Conservation (phyloP, 352 stramenopile genomes). For the Phytophthora crassamura region DNA sequence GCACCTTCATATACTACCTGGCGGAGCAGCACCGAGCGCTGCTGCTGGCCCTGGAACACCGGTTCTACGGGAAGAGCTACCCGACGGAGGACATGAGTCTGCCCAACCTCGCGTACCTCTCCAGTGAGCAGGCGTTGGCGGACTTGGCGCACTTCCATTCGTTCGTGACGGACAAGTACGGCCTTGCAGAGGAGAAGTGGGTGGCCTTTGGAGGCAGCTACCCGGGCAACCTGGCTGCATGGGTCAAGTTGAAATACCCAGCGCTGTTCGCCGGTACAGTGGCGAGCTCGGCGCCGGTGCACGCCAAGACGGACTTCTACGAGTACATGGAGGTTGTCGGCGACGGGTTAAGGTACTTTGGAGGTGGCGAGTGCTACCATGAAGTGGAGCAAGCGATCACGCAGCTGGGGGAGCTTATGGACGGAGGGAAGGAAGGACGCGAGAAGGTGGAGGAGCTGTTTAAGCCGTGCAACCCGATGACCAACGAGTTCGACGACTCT, state of each 20-base stretch:
- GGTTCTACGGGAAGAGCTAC: conserved; percentile 96
- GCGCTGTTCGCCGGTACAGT: conserved; percentile 93
- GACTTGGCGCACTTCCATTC: conserved; percentile 93
- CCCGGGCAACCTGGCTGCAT: conserved; percentile 94
- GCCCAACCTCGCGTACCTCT: conserved; percentile 90
- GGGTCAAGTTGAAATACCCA: conserved; percentile 94
- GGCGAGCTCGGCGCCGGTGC: conserved; percentile 91
- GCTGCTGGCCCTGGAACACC: conserved; percentile 94
- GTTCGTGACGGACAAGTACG: conserved; percentile 75
- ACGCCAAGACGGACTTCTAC: conserved; percentile 81
- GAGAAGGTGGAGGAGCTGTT: conserved; percentile 60
- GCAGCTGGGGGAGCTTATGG: conserved; percentile 61
- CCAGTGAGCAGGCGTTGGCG: conserved; percentile 87
- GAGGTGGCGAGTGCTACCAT: conserved; percentile 82
- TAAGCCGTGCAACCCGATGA: conserved; percentile 73
- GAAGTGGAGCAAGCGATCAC: conserved; percentile 67
- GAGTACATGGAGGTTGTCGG: conserved; percentile 92
- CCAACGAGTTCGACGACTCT: conserved; percentile 82
- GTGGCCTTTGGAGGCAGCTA: conserved; percentile 96
- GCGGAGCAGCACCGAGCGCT: conserved; percentile 79
- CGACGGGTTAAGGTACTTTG: conserved; percentile 81
- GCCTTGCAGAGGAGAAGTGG: conserved; percentile 76
- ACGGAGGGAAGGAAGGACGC: conserved; percentile 52
- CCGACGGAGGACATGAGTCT: conserved; percentile 82
- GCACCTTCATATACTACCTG: conserved; percentile 80